Base-by-base conservation (phyloP, 345 rosid genomes). In the Litchi chinensis region DNA sequence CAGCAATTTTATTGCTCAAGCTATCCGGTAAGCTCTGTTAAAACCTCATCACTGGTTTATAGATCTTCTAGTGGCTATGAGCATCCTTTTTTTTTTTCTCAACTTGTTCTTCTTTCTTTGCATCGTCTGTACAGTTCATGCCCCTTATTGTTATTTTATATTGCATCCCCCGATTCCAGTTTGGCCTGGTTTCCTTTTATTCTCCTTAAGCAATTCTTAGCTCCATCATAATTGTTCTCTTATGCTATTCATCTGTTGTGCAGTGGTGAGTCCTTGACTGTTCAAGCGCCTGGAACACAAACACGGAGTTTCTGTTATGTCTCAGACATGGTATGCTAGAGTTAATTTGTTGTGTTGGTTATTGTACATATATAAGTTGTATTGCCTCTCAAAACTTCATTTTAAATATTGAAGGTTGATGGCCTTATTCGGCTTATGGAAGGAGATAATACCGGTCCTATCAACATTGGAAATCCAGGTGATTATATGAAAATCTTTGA, bases 241-340 rank as follows among this genome's bases (percentile, higher is more conserved):
- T 56, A 6, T 65, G 41, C 70, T 57, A 8, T 68, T 75, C 46
- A 21, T 78, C 56, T 68, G 26, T 81, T 66, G 22, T 80, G 77
- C 83, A 95, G 99, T 12, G 89, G 93, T 7, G 98, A 95, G 79
- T 84, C 97, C 3, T 86, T 92, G 85, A 95, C 97, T 56, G 97
- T 95, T 83, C 99, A 95, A 83, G 88, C 91, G 74, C 98, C 96
- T 0, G 99, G 98, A 84, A 93, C 99, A 79, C 97, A 92, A 87
- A 95, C 99, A 8, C 85, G 98, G n/a, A 95, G 98, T 78, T 95
- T 93, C 88, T 95, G 99, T 81, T 95, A 88, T 77, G 99, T 93
- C 46, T 92, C 99, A 9, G 99, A 95, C 79, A 90, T 95, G 99
- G 99, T 95, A 90, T 40, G 80, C 65, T 13, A 65, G 21, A 75